Evolutionary conservation across 495 filamentous ascomycete species (phyloP), one percentile per base, ranked within the genome.

Genomic region (Mytilinidion resinicola): DNA sequence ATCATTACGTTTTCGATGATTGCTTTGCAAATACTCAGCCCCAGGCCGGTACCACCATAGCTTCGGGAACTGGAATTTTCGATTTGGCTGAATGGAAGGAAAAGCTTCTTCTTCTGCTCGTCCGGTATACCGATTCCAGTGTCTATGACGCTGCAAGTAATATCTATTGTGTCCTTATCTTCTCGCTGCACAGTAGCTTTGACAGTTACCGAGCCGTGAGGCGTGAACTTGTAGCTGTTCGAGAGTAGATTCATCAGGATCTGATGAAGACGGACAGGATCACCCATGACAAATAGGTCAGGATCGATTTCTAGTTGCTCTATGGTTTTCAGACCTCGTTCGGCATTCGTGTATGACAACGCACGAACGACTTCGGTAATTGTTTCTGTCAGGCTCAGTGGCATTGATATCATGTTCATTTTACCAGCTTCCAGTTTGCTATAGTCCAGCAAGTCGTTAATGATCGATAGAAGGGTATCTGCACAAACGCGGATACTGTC

Each of bases 381-480:
- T 57, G 91, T 95, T 70, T 91, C 89, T 62, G 84, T 86, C 0
- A 93, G 79, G 55, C 88, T 91, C 62, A 95, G 80, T 1, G 89
- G 88, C 50, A 92, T 90, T 10, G 86, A 86, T 55, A 88, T 92
- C 9, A 95, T 85, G 70, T 90, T 89, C 88, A 96, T 93, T 75
- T 95, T 96, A 65, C 91, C 91, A 14, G 91, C 91, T 70, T 96
- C 91, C 67, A 96, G 83, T 67, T 93, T 90, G 34, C 89, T 93
- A 68, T 93, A 96, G 70, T 96, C 91, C 1, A 96, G 76, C 20
- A 96, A 91, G 63, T 96, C 91, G 67, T 96, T 96, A 76, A 96
- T 96, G 54, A 96, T 86, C 0, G 87, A 91, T n/a, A 96, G 78
- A 8, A 96, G 75, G 8, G 92, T 86, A 67, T 96, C 89, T 4